phyloP scores from a whole-genome alignment of 257 asterid genomes.

The Petrea volubilis region DNA sequence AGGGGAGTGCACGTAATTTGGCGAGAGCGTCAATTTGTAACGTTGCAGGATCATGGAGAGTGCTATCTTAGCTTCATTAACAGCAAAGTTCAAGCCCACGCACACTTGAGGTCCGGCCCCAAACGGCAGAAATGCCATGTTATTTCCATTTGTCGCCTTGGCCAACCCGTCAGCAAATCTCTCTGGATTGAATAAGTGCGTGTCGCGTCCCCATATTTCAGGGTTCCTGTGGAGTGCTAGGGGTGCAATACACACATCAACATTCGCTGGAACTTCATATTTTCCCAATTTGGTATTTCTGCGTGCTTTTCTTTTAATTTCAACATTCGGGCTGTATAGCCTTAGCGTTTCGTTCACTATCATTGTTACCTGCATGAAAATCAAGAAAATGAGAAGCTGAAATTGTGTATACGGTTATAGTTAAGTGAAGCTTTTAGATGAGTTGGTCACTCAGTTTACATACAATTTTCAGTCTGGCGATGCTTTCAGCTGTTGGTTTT shows the following conservation, averaged over 20 bases:
- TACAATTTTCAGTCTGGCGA: conserved; percentile 30
- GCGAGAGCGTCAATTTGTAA: background rate
- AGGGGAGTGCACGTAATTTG: conserved; percentile 50
- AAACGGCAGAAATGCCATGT: no score
- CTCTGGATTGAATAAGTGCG: no score
- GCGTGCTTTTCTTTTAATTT: background rate
- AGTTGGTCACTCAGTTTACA: no score
- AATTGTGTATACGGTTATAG: no score
- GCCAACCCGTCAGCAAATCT: conserved; percentile 20
- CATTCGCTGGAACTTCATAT: conserved; percentile 14
- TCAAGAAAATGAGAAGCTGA: no score
- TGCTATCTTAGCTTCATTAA: conserved; percentile 8
- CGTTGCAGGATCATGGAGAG: conserved; percentile 25
- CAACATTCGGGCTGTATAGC: conserved; percentile 1
- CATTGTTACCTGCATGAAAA: conserved; percentile 3
- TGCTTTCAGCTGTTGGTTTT: conserved; percentile 30
- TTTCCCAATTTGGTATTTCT: background rate
- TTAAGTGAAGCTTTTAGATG: no score
- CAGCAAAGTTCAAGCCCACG: conserved; percentile 24
- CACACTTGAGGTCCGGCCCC: conserved; percentile 22
- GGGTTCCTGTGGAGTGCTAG: conserved; percentile 15
- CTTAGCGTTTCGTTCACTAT: no score
- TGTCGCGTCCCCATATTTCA: conserved; percentile 17
- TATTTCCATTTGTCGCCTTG: background rate
- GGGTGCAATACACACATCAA: background rate